Percentiles rank a stretch among this genome's conserved stretches.
Evolutionary conservation across 2,329 filamentous ascomycete genomes (phyloP).

Genomic region (Neonectria hederae): DNA sequence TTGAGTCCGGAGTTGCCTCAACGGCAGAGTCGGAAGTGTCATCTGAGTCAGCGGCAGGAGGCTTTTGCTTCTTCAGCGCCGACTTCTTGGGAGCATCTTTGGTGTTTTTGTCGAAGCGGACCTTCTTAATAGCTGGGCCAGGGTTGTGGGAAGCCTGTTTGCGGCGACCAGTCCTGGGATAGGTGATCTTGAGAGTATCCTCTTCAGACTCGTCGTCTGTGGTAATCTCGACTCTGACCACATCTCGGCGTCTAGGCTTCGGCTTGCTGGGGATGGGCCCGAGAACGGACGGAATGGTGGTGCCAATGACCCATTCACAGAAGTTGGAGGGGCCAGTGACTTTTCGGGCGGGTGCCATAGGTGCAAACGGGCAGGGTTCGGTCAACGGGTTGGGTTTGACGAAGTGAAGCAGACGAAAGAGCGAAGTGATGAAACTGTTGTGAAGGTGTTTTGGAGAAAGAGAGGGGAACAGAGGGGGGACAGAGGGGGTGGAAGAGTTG

Average conservation of each 20-base stretch:
- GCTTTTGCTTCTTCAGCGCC: conserved; percentile 36
- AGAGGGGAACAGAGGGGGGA: background rate
- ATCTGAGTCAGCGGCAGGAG: conserved; percentile 31
- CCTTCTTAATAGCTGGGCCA: conserved; percentile 50
- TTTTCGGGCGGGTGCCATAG: conserved; percentile 34
- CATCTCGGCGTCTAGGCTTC: conserved; percentile 42
- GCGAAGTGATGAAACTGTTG: background rate
- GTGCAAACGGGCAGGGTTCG: background rate
- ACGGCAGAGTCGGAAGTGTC: conserved; percentile 34
- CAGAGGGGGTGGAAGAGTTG: background rate
- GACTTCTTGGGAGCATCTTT: conserved; percentile 37
- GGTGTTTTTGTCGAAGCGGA: conserved; percentile 53
- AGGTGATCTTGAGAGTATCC: conserved; percentile 59
- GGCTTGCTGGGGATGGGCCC: conserved; percentile 40
- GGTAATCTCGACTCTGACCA: conserved; percentile 54
- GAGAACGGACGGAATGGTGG: conserved; percentile 46
- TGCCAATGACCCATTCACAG: conserved; percentile 55
- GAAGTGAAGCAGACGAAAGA: background rate
- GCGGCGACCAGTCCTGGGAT: conserved; percentile 52
- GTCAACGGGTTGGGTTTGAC: background rate
- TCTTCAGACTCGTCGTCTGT: conserved; percentile 63
- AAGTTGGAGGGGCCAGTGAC: conserved; percentile 40
- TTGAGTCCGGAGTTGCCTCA: conserved; percentile 36
- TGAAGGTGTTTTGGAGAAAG: background rate
- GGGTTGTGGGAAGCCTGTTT: background rate